Evolutionary conservation across 78 protist species (phyloP).

Genomic region (Isochrysis galbana): DNA sequence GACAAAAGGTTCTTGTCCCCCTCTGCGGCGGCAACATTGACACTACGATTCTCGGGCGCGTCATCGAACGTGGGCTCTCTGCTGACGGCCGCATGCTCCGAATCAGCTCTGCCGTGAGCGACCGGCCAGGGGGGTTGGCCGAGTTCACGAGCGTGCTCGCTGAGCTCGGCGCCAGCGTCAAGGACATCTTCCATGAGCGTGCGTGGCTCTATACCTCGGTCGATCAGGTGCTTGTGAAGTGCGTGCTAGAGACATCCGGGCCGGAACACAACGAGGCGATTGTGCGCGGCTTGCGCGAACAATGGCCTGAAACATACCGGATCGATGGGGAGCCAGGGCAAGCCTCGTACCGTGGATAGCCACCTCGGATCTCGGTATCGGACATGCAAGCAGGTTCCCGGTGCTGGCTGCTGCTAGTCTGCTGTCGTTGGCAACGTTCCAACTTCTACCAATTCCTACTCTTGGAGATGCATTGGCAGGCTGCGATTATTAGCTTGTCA

Average conservation of each 20-base stretch:
- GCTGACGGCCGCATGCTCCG: conserved; percentile 57
- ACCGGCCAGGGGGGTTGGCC: conserved; percentile 70
- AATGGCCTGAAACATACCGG: not conserved
- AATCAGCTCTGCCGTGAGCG: not conserved
- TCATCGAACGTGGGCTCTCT: conserved; percentile 65
- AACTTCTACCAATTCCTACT: too few species aligned
- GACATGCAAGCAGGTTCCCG: too few species aligned
- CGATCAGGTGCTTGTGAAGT: not conserved
- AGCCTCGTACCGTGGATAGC: too few species aligned
- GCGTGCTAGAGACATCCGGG: not conserved
- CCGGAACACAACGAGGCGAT: not conserved
- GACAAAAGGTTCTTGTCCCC: conserved; percentile 48
- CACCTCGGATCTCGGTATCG: too few species aligned
- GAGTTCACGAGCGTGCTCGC: conserved; percentile 28
- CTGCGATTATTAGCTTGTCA: too few species aligned
- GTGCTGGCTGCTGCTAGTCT: too few species aligned
- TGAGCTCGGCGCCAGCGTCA: conserved; percentile 47
- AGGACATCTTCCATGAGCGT: conserved; percentile 71
- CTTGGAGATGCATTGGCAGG: too few species aligned
- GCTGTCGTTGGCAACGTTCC: too few species aligned
- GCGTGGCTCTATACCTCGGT: conserved; percentile 57
- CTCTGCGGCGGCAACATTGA: conserved; percentile 83
- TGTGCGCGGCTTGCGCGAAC: not conserved
- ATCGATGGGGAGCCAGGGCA: too few species aligned
- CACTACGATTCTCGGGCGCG: conserved; percentile 64